Conservation (phyloP, 768 basidiomycete genomes). For the Serendipita sp. region DNA sequence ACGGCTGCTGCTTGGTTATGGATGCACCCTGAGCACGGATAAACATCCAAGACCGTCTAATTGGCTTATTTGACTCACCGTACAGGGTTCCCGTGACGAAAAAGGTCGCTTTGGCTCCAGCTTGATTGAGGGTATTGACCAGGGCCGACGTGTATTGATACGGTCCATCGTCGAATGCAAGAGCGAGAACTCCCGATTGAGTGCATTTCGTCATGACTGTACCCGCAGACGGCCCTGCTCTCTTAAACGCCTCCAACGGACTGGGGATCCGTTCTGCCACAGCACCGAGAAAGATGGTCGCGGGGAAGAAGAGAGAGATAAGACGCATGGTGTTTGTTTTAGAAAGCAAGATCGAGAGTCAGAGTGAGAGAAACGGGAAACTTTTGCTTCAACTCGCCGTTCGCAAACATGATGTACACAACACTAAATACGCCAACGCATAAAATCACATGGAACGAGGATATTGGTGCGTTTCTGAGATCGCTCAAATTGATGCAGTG, state of each 20-base stretch:
- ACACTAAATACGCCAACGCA: too few species aligned
- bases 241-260: background rate
- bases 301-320: background rate
- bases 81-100: slow-evolving; percentile 7
- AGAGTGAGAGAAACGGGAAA: too few species aligned
- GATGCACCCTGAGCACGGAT: background rate
- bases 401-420: too few species aligned
- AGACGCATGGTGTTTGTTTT: background rate
- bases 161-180: slow-evolving; percentile 12
- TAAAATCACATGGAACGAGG: too few species aligned
- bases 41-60: background rate
- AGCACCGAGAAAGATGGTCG: background rate
- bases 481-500: too few species aligned
- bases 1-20: background rate
- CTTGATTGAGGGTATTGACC: slow-evolving; percentile 2
- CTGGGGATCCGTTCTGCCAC: background rate
- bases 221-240: background rate
- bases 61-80: background rate
- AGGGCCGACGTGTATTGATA: slow-evolving; percentile 7
- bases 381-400: too few species aligned
- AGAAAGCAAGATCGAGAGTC: too few species aligned
- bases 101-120: slow-evolving; percentile 9
- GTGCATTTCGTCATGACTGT: background rate
- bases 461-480: too few species aligned
- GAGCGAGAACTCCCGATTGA: background rate